These are phyloP conservation scores for Stygiomarasmius scandens DNA, from an alignment of 1,284 basidiomycete species.

Conservation along the genomic window DNA sequence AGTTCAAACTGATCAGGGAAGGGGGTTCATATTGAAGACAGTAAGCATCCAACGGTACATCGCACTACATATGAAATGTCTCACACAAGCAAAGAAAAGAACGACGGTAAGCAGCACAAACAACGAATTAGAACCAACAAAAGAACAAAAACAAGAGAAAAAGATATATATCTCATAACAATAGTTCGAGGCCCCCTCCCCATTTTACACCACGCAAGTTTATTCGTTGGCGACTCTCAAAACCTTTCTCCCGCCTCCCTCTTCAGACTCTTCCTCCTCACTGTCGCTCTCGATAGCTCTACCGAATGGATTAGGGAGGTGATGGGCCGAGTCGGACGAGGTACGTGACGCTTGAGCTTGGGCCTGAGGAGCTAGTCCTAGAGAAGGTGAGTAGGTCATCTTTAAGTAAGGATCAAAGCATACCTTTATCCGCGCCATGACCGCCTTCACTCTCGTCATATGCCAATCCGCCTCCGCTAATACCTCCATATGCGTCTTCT, in stretches of 20 bases:
- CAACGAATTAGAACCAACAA: no score
- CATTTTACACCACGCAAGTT: no score
- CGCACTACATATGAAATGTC: no score
- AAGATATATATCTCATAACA: no score
- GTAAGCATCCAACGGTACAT: no score
- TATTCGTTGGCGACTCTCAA: not conserved
- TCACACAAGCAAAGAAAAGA: no score
- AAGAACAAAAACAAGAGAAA: no score
- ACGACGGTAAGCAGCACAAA: constrained; percentile 18
- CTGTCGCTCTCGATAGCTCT: not conserved
- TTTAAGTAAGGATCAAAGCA: not conserved
- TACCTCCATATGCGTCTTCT: not conserved
- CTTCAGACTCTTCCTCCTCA: not conserved
- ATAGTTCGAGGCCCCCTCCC: no score
- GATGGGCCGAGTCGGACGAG: not conserved
- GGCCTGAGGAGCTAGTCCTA: no score
- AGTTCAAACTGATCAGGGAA: no score
- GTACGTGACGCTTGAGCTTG: not conserved
- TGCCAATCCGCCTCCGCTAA: not conserved
- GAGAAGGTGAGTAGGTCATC: no score
- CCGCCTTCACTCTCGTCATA: not conserved
- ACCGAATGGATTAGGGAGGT: not conserved
- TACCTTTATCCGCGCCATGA: not conserved
- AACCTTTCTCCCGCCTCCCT: not conserved
- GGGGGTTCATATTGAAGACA: no score